Percentiles rank a stretch among this genome's conserved stretches.
These are phyloP conservation scores for Komagataella ulmi DNA, from an alignment of 805 yeast species.

Conservation along the genomic window DNA sequence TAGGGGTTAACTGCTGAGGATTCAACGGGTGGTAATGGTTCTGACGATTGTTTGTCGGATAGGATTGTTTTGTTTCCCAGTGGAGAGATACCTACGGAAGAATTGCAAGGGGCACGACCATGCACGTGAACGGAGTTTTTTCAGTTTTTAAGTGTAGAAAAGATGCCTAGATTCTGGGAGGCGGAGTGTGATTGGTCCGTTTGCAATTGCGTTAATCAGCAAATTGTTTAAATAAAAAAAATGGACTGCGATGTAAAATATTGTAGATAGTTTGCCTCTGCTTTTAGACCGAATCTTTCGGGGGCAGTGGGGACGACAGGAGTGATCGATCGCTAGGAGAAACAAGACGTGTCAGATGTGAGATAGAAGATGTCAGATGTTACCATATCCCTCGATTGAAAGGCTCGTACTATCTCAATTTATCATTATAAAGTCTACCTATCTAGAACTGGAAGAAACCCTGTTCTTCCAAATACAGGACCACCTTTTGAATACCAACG, in stretches of 20 bases:
- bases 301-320: neutral
- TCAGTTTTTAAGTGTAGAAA: neutral
- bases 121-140: neutral
- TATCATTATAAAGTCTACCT: neutral
- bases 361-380: neutral
- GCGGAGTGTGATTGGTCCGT: neutral
- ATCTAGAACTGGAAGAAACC: slow-evolving; percentile 55
- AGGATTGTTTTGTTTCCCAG: neutral
- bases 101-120: neutral
- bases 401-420: neutral
- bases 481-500: slow-evolving; percentile 63
- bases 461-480: slow-evolving; percentile 63
- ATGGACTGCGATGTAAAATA: neutral
- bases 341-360: neutral
- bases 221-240: neutral
- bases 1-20: neutral
- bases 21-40: neutral
- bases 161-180: neutral
- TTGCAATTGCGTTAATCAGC: neutral
- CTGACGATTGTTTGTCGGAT: neutral
- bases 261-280: neutral
- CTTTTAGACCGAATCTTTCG: neutral
- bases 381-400: neutral
- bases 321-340: neutral
- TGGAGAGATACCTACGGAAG: neutral